These are phyloP conservation scores for Candida tibetensis DNA, from an alignment of 805 yeast species.

Conservation along the genomic window DNA sequence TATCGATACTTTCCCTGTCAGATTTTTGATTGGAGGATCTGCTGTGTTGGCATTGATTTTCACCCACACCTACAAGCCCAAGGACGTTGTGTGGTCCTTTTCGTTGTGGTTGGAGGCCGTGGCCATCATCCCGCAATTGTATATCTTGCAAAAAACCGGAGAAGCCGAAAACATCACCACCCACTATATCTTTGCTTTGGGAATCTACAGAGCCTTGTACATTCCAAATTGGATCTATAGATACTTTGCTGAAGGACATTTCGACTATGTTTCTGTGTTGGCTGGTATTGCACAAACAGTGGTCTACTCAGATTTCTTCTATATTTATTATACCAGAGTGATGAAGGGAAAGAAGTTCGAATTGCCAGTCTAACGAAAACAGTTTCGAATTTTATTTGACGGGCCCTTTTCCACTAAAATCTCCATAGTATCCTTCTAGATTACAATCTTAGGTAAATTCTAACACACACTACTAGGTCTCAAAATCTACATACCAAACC, in stretches of 20 bases:
- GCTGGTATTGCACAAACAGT: conserved; percentile 87
- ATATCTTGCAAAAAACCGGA: conserved; percentile 84
- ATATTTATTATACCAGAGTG: conserved; percentile 77
- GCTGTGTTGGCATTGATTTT: conserved; percentile 55
- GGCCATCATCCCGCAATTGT: conserved; percentile 90
- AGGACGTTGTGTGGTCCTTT: conserved; percentile 81
- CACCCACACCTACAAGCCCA: conserved; percentile 58
- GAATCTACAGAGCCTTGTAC: conserved; percentile 83
- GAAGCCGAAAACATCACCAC: conserved; percentile 83
- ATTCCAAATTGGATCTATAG: conserved; percentile 96
- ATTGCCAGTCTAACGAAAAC: conserved; percentile 60
- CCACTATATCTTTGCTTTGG: conserved; percentile 92
- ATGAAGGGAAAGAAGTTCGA: conserved; percentile 75
- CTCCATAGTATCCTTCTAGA: too few species aligned
- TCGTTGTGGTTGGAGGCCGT: conserved; percentile 90
- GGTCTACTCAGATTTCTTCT: conserved; percentile 93
- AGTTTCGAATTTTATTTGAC: too few species aligned
- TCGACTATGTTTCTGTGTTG: conserved; percentile 67
- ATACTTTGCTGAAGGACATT: conserved; percentile 57
- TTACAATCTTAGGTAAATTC: too few species aligned
- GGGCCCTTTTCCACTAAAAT: too few species aligned
- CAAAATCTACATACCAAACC: too few species aligned
- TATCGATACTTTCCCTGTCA: conserved; percentile 64
- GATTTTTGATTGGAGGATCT: conserved; percentile 66
- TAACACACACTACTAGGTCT: too few species aligned